Evolutionary conservation across 768 basidiomycete species (phyloP), one percentile per base, ranked within the genome.

Genomic region (Agrocybe chaxingu): DNA sequence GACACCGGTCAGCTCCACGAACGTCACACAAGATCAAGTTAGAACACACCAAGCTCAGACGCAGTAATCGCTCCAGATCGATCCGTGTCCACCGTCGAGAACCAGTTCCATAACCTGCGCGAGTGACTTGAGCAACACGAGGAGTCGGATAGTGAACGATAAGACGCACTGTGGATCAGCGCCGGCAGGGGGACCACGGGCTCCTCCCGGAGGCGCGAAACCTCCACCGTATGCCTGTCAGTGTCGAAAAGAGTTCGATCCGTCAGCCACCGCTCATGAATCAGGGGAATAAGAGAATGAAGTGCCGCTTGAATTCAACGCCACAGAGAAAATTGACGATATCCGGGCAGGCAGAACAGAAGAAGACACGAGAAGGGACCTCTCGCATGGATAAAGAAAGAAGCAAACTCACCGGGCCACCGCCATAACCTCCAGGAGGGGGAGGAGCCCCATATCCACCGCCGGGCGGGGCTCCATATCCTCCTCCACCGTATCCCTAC

Each of bases 61-160:
- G 82, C 80, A 42, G 74, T 74, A 60, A 92, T 89, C 49, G 74
- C 70, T 0, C 84, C 85, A 6, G 87, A 87, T 68, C 82, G 61
- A 65, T 92, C 82, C 1, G 66, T 65, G 65, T 92, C 89, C 16
- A 91, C 89, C 8, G 81, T 64, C 16, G 59, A 54, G 66, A 92
- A 92, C 85, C 86, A 88, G 44, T 55, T 66, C 87, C 87, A 90
- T 6, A 91, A 61, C 59, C 89, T 91, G 39, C 8, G 47, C 16
- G 48, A 48, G 40, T 29, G 24, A 18, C 32, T 32, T 10, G 6
- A 24, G 8, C 18, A 30, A 46, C 29, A 51, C 33, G 30, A 18
- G 9, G 13, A 13, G 19, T 30, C 8, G n/a, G 11, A 11, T 30
- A 34, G 19, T 13, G 16, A 16, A 16, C 5, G 39, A 47, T 29